phyloP scores from a whole-genome alignment of 768 basidiomycete genomes.

The Tulasnella sp. region DNA sequence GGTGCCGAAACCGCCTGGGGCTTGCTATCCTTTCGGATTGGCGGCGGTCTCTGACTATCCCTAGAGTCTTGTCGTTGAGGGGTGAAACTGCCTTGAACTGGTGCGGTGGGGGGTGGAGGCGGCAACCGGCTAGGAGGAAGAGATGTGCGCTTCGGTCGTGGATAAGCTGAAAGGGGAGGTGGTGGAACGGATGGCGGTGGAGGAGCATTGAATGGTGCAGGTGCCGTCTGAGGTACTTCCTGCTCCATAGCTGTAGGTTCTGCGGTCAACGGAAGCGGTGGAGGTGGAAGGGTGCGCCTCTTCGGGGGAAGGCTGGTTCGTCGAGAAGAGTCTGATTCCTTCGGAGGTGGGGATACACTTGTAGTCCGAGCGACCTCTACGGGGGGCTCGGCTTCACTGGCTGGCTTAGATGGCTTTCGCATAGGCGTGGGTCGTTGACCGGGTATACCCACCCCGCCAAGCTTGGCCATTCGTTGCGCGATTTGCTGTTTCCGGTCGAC shows the following conservation, averaged over 20 bases:
- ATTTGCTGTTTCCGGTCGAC: constrained; percentile 52
- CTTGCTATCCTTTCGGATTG: neutral
- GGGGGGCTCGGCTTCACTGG: neutral
- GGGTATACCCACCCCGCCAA: constrained; percentile 60
- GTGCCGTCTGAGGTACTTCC: neutral
- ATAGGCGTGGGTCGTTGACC: constrained; percentile 24
- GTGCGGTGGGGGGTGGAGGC: neutral
- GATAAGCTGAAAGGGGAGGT: neutral
- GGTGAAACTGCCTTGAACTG: neutral
- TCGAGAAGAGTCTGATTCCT: neutral
- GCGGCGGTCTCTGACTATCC: neutral
- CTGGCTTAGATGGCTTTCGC: neutral
- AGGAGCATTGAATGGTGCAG: neutral
- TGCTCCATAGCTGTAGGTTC: neutral
- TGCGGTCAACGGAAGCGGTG: constrained; percentile 7
- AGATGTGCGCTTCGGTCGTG: constrained; percentile 3
- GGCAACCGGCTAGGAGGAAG: neutral
- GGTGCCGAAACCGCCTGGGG: constrained; percentile 5
- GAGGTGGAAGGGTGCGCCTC: constrained; percentile 21
- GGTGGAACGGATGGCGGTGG: neutral
- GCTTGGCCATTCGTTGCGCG: constrained; percentile 57
- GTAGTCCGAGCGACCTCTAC: neutral
- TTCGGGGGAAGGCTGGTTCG: constrained; percentile 9
- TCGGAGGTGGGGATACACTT: neutral
- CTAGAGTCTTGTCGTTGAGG: neutral